Base-by-base conservation (phyloP, 345 rosid species). In the Ceriops decandra region DNA sequence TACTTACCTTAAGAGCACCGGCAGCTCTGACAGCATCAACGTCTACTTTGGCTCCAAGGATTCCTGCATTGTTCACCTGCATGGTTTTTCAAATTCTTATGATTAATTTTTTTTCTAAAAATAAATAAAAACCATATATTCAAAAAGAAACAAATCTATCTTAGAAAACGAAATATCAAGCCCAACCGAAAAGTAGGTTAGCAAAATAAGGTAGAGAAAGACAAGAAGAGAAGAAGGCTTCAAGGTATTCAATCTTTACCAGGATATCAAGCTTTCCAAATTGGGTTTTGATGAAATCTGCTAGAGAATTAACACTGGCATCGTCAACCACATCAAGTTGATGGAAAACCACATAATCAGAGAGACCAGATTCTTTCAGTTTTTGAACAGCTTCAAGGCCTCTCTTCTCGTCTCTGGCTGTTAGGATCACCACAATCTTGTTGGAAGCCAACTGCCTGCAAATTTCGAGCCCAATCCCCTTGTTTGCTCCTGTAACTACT, bases 21-120 rank as follows among this genome's bases (percentile, higher is more conserved):
- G 70, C 57, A 57, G 79, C 68, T 64, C 60, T 68, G 9, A 76
- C 56, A 67, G 72, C 73, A 33, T 78, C 74, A 17, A 1, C 47
- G 38, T 82, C 74, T 15, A 64, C 24, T 62, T 35, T 31, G 5
- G 24, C 70, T 20, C 86, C 88, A 47, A 7, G 22, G 71, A 87
- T 69, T 26, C 81, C 88, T 5, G 88, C 87, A 57, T 85, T 85
- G 66, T 86, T 86, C 42, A 83, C 83, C 88, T 83, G 74, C 62
- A 26, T 6, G 38, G 17, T 54, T 22, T 11, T n/a, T 4, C 36
- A 75, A 64, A 15, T 22, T 22, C 24, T 22, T 65, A 11, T n/a
- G 32, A 24, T 22, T 42, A 42, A 2, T 2, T 10, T 38, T 2
- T 1, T 7, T 22, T 22, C 24, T 9, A 11, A 15, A 42, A 13